Evolutionary conservation across 805 yeast species (phyloP), one percentile per base, ranked within the genome.

Genomic region (Lachancea dasiensis): DNA sequence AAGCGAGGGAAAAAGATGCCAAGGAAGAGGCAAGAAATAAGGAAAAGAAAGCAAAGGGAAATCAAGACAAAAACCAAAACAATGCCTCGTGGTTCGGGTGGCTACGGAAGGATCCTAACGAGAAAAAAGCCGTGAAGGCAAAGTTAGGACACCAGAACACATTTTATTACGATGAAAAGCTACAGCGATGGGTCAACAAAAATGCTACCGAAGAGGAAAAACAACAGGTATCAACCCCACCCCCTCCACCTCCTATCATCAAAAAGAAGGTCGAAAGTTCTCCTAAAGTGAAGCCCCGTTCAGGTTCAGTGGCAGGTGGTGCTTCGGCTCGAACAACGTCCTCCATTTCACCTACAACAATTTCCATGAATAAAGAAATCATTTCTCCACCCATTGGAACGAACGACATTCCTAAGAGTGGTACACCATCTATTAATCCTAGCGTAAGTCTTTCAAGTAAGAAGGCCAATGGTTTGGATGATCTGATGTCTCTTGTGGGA

Each of bases 101-200:
- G 85, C 61, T 82, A 42, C 66, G 51, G 60, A 67, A 71, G 68
- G 70, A 70, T 31, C 72, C 75, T 20, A 79, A 75, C 32, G 84
- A 76, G 36, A 86, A 85, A 27, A 85, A 84, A 53, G 83, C 87
- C 0, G 72, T 79, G 44, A 75, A 77, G 46, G 97, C 96, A 25
- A 86, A 92, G 48, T 64, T 92, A 37, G 98, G 97, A 9, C 85
- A 82, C 40, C 72, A 77, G 42, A 81, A 70, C 54, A 67, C 74
- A 13, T 81, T 92, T 55, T 73, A 75, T 52, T 92, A 77, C 58
- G 95, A 89, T 63, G 90, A 85, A 50, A 77, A 82, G 42, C 71
- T 82, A 54, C 79, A 81, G 56, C 73, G 95, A 52, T 92, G 97
- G 96, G 76, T 92, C 36, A 80, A 86, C 54, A 75, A 74, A 39